Evolutionary conservation across 805 yeast species (phyloP).

Genomic region (Wickerhamomyces hampshirensis): DNA sequence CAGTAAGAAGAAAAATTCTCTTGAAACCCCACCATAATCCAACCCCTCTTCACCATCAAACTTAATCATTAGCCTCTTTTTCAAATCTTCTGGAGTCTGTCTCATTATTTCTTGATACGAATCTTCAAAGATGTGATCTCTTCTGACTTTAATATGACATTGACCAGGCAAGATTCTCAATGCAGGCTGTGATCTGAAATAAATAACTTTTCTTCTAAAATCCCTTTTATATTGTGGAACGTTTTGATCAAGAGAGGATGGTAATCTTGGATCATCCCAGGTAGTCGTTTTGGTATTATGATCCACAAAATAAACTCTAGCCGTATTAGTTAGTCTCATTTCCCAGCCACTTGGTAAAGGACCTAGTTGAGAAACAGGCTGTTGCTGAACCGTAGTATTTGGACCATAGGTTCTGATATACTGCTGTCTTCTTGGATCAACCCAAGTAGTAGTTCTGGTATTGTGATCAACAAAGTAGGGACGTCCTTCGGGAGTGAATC

Average conservation of each 20-base stretch:
- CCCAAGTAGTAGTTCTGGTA: slow-evolving; percentile 99
- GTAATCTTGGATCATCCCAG: slow-evolving; percentile 99
- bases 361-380: slow-evolving; percentile 95
- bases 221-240: slow-evolving; percentile 99
- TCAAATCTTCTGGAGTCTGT: slow-evolving; percentile 96
- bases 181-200: slow-evolving; percentile 98
- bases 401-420: slow-evolving; percentile 93
- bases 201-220: slow-evolving; percentile 93
- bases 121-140: slow-evolving; percentile 95
- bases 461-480: slow-evolving; percentile 98
- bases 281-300: slow-evolving; percentile 99
- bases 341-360: slow-evolving; percentile 99
- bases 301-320: slow-evolving; percentile 97
- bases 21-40: slow-evolving; percentile 98
- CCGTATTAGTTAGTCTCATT: slow-evolving; percentile 98
- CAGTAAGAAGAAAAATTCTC: slow-evolving; percentile 94
- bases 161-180: slow-evolving; percentile 96
- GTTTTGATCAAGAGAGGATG: slow-evolving; percentile 94
- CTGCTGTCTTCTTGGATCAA: slow-evolving; percentile 98
- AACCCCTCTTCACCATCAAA: slow-evolving; percentile 99
- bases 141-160: slow-evolving; percentile 95
- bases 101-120: slow-evolving; percentile 98
- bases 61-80: slow-evolving; percentile 95
- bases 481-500: slow-evolving; percentile 96
- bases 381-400: slow-evolving; percentile 90